These are phyloP conservation scores for Sphagnum tenellum DNA, from an alignment of 225 moss, liverwort and hornwort species.

Conservation along the genomic window DNA sequence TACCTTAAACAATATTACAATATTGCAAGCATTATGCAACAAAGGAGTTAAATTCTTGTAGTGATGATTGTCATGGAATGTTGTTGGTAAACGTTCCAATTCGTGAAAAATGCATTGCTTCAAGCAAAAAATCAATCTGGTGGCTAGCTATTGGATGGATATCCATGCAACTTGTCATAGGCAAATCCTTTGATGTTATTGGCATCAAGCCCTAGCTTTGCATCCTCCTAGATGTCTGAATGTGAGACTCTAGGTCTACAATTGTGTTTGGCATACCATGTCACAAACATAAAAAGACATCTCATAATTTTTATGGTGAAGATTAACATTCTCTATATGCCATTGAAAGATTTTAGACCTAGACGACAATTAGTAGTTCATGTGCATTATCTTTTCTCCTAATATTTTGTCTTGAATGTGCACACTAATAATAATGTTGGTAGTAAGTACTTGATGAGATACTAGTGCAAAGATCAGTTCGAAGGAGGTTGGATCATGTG, in stretches of 20 bases:
- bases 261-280: background rate
- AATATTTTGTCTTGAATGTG: background rate
- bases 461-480: slow-evolving; percentile 65
- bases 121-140: slow-evolving; percentile 23
- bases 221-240: slow-evolving; percentile 46
- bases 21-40: no score
- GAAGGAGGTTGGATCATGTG: slow-evolving; percentile 68
- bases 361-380: background rate
- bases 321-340: background rate
- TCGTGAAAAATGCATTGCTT: slow-evolving; percentile 64
- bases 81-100: slow-evolving; percentile 15
- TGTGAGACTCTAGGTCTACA: slow-evolving; percentile 15
- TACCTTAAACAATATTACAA: no score
- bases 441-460: slow-evolving; percentile 72
- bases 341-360: background rate
- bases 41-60: background rate
- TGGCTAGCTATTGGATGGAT: slow-evolving; percentile 92
- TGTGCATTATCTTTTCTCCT: background rate
- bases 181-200: slow-evolving; percentile 60
- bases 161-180: slow-evolving; percentile 80
- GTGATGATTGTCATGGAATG: background rate
- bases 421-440: no score
- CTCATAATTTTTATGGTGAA: background rate
- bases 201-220: slow-evolving; percentile 63
- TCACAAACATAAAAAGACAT: background rate